phyloP scores from a whole-genome alignment of 805 yeast genomes.

The Ogataea pini region DNA sequence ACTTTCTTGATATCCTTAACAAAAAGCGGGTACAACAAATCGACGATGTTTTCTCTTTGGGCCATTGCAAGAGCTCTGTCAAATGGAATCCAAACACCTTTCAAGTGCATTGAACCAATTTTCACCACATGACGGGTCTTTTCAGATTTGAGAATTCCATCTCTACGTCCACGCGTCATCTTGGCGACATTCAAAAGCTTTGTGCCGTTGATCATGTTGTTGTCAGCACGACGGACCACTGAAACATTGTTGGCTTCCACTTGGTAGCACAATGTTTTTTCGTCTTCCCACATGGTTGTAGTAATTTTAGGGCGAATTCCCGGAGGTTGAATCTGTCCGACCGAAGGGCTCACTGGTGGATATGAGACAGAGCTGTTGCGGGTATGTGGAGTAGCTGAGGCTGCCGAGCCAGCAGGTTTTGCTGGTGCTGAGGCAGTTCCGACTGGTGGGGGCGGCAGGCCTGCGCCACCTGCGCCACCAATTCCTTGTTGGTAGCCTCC shows the following conservation, averaged over 20 bases:
- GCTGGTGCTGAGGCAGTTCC: conserved; percentile 10
- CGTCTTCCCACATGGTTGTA: conserved; percentile 74
- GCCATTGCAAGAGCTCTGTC: conserved; percentile 68
- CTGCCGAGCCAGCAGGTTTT: conserved; percentile 9
- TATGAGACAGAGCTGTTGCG: conserved; percentile 18
- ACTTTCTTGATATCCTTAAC: conserved; percentile 59
- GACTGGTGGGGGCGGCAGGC: conserved; percentile 17
- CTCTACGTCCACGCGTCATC: conserved; percentile 70
- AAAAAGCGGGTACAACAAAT: conserved; percentile 52
- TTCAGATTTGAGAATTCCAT: conserved; percentile 66
- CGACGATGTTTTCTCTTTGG: conserved; percentile 61
- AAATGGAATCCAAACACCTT: conserved; percentile 74
- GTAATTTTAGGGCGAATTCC: conserved; percentile 59
- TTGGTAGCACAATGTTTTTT: conserved; percentile 65
- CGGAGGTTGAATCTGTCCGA: conserved; percentile 42
- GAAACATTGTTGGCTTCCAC: conserved; percentile 66
- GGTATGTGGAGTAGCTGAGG: conserved; percentile 13
- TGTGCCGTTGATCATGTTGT: conserved; percentile 70
- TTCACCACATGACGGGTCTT: conserved; percentile 66
- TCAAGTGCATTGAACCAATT: conserved; percentile 70
- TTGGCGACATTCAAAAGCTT: conserved; percentile 65
- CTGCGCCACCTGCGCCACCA: conserved; percentile 8
- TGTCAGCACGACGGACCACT: conserved; percentile 66
- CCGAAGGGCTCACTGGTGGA: conserved; percentile 32
- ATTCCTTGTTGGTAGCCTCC: conserved; percentile 15